A percentile compares a stretch with the other conserved stretches of the same genome.
phyloP scores from a whole-genome alignment of 805 yeast species.

The Cyberlindnera americana region DNA sequence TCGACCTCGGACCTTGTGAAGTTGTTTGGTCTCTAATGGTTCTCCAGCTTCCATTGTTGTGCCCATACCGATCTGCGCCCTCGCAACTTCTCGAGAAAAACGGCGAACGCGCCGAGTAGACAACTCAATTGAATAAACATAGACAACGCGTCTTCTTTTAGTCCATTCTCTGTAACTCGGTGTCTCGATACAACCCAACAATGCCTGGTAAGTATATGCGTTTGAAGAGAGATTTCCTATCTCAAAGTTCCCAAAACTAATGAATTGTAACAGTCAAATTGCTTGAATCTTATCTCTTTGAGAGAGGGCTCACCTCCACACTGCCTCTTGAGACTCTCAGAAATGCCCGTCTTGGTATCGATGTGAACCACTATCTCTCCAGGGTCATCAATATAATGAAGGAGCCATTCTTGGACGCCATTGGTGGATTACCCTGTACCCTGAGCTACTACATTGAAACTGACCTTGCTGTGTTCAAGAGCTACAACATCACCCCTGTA shows the following conservation, averaged over 20 bases:
- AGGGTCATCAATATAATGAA: constrained; percentile 56
- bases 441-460: constrained; percentile 52
- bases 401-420: constrained; percentile 69
- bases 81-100: neutral
- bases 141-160: neutral
- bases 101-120: neutral
- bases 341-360: constrained; percentile 75
- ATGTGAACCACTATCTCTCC: constrained; percentile 74
- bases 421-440: constrained; percentile 77
- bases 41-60: too few relatives aligned
- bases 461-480: constrained; percentile 59
- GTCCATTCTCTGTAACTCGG: neutral
- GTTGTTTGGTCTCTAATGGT: constrained; percentile 16
- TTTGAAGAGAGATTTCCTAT: too few relatives aligned
- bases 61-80: too few relatives aligned
- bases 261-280: constrained; percentile 42
- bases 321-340: constrained; percentile 61
- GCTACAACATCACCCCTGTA: constrained; percentile 66
- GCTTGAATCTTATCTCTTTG: constrained; percentile 65
- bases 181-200: neutral
- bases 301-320: constrained; percentile 57
- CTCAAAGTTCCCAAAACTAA: too few relatives aligned
- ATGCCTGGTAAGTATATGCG: constrained; percentile 9
- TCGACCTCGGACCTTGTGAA: constrained; percentile 11
- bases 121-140: too few relatives aligned